These are phyloP conservation scores for Annulohypoxylon nitens DNA, from an alignment of 495 filamentous ascomycete species.

Conservation along the genomic window DNA sequence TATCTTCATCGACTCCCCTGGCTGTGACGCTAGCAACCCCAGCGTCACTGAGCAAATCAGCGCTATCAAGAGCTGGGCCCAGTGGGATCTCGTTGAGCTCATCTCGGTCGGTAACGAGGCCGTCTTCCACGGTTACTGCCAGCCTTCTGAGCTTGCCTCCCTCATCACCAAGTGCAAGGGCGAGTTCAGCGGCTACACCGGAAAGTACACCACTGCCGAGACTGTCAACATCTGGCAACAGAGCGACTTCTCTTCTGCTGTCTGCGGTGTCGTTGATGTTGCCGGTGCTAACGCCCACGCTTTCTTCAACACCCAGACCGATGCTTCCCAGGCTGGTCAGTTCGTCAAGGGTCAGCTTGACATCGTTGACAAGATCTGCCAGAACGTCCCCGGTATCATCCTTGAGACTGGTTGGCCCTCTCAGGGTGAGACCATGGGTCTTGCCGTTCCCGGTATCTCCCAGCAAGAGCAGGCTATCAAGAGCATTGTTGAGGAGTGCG, in stretches of 20 bases:
- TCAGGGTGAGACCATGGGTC: conserved; percentile 74
- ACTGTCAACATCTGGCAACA: conserved; percentile 75
- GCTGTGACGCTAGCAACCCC: conserved; percentile 64
- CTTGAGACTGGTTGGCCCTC: conserved; percentile 95
- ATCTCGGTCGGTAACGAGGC: conserved; percentile 93
- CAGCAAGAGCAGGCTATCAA: conserved; percentile 81
- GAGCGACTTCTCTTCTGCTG: conserved; percentile 64
- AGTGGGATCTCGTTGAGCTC: conserved; percentile 81
- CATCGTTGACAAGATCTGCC: conserved; percentile 74
- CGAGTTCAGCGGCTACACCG: conserved; percentile 77
- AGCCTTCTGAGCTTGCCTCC: conserved; percentile 69
- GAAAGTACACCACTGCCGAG: conserved; percentile 87
- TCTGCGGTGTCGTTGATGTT: conserved; percentile 83
- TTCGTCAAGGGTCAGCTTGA: conserved; percentile 78
- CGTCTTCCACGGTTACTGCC: conserved; percentile 75
- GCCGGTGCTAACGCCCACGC: conserved; percentile 88
- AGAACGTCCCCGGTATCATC: conserved; percentile 74
- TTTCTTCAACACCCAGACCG: conserved; percentile 84
- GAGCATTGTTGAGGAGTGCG: conserved; percentile 67
- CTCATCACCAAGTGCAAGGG: conserved; percentile 73
- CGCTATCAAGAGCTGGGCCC: conserved; percentile 77
- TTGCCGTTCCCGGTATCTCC: conserved; percentile 71
- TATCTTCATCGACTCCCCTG: conserved; percentile 79
- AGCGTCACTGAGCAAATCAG: conserved; percentile 74
- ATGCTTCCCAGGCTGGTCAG: conserved; percentile 73